A percentile compares a stretch with the other conserved stretches of the same genome.
These are phyloP conservation scores for Hirsutella minnesotensis DNA, from an alignment of 2,329 filamentous ascomycete species.

Conservation along the genomic window DNA sequence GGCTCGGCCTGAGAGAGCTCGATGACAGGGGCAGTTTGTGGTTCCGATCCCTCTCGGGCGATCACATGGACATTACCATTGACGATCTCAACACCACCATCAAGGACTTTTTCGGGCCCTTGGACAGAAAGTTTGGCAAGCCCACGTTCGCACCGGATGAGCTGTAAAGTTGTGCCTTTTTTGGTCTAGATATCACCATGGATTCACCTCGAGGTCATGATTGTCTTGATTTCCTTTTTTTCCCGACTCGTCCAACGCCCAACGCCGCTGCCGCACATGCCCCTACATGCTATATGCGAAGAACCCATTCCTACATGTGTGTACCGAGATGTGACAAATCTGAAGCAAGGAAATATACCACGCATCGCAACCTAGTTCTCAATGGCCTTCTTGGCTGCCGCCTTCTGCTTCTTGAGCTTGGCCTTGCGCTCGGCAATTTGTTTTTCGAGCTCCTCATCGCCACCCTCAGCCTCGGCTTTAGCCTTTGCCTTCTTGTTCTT, in stretches of 20 bases:
- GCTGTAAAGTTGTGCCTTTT: conserved; percentile 16
- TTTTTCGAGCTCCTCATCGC: conserved; percentile 42
- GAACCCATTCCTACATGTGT: background rate
- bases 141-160: conserved; percentile 20
- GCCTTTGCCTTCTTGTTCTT: conserved; percentile 27
- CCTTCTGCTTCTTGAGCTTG: conserved; percentile 47
- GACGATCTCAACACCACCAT: conserved; percentile 56
- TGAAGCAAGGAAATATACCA: background rate
- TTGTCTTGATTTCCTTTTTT: background rate
- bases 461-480: conserved; percentile 26
- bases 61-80: conserved; percentile 71
- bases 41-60: conserved; percentile 61
- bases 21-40: conserved; percentile 69
- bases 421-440: conserved; percentile 49
- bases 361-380: conserved; percentile 22
- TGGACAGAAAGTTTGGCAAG: conserved; percentile 21
- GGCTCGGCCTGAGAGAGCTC: conserved; percentile 72
- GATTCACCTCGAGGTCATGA: background rate
- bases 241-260: conserved; percentile 15
- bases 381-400: conserved; percentile 38
- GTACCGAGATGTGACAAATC: background rate
- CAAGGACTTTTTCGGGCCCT: conserved; percentile 50
- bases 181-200: background rate
- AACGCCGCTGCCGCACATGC: conserved; percentile 17
- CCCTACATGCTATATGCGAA: conserved; percentile 2